These are phyloP conservation scores for Rhynchosporium graminicola DNA, from an alignment of 2,329 filamentous ascomycete genomes.

Conservation along the genomic window DNA sequence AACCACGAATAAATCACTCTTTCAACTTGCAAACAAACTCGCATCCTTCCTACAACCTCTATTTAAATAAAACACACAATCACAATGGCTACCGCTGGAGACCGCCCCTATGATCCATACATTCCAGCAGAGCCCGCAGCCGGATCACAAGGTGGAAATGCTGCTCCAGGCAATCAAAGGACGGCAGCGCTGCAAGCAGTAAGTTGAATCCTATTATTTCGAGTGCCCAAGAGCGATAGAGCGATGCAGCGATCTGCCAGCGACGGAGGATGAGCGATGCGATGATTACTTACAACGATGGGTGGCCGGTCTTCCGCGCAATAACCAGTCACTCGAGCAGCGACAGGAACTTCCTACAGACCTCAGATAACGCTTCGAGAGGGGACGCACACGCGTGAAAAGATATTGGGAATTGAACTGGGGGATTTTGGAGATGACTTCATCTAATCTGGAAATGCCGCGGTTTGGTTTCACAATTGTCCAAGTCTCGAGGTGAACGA, in stretches of 20 bases:
- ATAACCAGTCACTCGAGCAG: not conserved
- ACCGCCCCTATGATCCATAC: slow-evolving; percentile 41
- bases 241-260: slow-evolving; percentile 20
- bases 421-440: slow-evolving; percentile 12
- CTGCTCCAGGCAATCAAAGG: slow-evolving; percentile 54
- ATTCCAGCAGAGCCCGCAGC: slow-evolving; percentile 36
- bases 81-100: slow-evolving; percentile 37
- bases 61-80: slow-evolving; percentile 17
- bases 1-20: slow-evolving; percentile 2
- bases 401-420: not conserved
- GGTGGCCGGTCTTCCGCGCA: slow-evolving; percentile 8
- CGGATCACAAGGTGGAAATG: slow-evolving; percentile 42
- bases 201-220: slow-evolving; percentile 49
- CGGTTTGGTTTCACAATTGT: slow-evolving; percentile 28
- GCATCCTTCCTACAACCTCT: slow-evolving; percentile 13
- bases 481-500: not conserved
- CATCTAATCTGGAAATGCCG: slow-evolving; percentile 18
- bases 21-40: slow-evolving; percentile 19
- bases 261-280: slow-evolving; percentile 23
- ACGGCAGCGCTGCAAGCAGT: slow-evolving; percentile 81
- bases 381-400: not conserved
- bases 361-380: not conserved
- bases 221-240: slow-evolving; percentile 14
- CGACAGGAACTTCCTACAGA: not conserved
- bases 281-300: slow-evolving; percentile 7